Percentiles rank a stretch among this genome's conserved stretches.
Conservation (phyloP, 306 rosid genomes). For the Prunus kanzakura region DNA sequence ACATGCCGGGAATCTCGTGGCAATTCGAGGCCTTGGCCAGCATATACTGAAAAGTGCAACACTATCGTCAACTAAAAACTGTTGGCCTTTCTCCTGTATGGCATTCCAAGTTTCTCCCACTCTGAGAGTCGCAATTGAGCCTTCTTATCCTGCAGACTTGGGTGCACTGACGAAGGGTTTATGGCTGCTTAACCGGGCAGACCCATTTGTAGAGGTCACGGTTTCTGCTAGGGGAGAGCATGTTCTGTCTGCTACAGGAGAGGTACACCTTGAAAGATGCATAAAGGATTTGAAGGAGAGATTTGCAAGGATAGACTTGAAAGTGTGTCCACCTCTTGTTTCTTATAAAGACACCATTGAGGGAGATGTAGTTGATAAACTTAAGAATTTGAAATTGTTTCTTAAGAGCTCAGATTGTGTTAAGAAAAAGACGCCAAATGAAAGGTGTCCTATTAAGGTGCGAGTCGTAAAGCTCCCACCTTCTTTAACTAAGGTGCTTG, state of each 20-base stretch:
- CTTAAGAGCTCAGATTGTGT: slow-evolving; percentile 55
- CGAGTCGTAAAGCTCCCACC: slow-evolving; percentile 70
- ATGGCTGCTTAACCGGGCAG: slow-evolving; percentile 82
- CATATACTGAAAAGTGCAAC: slow-evolving; percentile 89
- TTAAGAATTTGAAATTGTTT: slow-evolving; percentile 56
- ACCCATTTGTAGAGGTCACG: slow-evolving; percentile 85
- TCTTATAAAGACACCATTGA: slow-evolving; percentile 81
- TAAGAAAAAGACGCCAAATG: slow-evolving; percentile 69
- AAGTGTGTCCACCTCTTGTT: slow-evolving; percentile 83
- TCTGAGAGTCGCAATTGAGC: slow-evolving; percentile 84
- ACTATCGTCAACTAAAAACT: slow-evolving; percentile 71
- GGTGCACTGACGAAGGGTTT: slow-evolving; percentile 69
- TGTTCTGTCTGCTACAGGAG: slow-evolving; percentile 87
- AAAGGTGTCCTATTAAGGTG: slow-evolving; percentile 70
- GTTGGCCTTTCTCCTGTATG: slow-evolving; percentile 95
- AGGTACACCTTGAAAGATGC: slow-evolving; percentile 94
- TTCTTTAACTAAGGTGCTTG: slow-evolving; percentile 67
- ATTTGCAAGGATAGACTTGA: slow-evolving; percentile 77
- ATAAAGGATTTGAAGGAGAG: slow-evolving; percentile 85
- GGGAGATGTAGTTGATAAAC: slow-evolving; percentile 52
- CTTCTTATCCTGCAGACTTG: slow-evolving; percentile 79
- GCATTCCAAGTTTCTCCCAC: slow-evolving; percentile 80
- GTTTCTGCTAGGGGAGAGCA: slow-evolving; percentile 83
- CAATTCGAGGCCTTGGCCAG: slow-evolving; percentile 90
- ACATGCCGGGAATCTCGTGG: slow-evolving; percentile 78